These are phyloP conservation scores for Plantago ovata DNA, from an alignment of 257 asterid species.

Conservation along the genomic window DNA sequence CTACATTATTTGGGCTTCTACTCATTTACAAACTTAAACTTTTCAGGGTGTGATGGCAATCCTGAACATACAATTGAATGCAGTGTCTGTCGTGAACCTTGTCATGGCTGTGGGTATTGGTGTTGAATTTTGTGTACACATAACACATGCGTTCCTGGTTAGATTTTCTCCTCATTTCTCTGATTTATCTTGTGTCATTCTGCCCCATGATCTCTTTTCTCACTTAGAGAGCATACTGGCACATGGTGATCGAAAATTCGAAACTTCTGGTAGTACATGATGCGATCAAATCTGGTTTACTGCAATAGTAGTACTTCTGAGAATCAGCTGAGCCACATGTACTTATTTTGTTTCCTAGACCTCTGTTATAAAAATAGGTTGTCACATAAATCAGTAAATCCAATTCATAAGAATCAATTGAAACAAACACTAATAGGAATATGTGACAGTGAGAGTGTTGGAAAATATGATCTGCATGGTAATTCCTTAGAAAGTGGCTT, in stretches of 20 bases:
- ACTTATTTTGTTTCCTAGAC: no score
- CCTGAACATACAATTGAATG: slow-evolving; percentile 83
- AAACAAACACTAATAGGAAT: neutral
- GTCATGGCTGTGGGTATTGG: slow-evolving; percentile 98
- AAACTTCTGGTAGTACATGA: no score
- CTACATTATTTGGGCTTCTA: slow-evolving; percentile 12
- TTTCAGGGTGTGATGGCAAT: slow-evolving; percentile 94
- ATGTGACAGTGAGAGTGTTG: no score
- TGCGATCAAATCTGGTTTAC: no score
- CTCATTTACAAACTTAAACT: slow-evolving; percentile 4
- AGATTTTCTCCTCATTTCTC: slow-evolving; percentile 26
- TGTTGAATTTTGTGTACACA: slow-evolving; percentile 94
- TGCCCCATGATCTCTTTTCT: neutral
- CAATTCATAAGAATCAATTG: neutral
- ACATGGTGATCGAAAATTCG: no score
- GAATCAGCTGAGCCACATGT: no score
- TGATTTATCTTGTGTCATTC: neutral
- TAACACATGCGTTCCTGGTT: slow-evolving; percentile 97
- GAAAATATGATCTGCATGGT: neutral
- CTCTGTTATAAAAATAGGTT: no score
- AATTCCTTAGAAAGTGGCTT: neutral
- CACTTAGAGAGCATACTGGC: neutral
- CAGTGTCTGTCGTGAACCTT: slow-evolving; percentile 92
- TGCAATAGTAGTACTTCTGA: no score
- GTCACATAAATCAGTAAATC: neutral